Percentiles rank a stretch among this genome's conserved stretches.
Evolutionary conservation across 192 early-diverging fungal species (phyloP).

Genomic region (Coemansia sp.): DNA sequence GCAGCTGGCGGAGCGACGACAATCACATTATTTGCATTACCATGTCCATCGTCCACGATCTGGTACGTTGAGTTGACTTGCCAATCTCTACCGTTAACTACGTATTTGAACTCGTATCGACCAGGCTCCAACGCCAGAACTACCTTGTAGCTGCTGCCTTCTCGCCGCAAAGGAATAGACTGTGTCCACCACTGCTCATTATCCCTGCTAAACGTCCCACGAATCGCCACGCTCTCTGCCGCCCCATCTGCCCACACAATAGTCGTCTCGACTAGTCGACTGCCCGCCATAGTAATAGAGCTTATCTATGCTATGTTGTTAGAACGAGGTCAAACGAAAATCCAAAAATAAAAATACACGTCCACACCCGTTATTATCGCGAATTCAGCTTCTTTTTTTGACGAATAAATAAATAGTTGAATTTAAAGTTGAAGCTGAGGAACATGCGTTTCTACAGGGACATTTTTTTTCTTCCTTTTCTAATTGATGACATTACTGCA

Average conservation of each 20-base stretch:
- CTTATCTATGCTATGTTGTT: neutral
- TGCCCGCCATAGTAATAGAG: neutral
- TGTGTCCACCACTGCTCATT: conserved; percentile 39
- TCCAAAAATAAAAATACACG: neutral
- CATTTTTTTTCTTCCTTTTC: too few relatives aligned
- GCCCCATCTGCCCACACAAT: conserved; percentile 41
- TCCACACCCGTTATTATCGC: neutral
- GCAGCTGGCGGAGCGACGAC: conserved; percentile 12
- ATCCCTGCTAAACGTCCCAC: conserved; percentile 42
- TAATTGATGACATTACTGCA: neutral
- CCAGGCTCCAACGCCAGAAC: conserved; percentile 37
- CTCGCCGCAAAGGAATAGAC: conserved; percentile 30
- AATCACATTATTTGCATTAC: conserved; percentile 49
- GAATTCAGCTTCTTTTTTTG: neutral
- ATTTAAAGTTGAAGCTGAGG: neutral
- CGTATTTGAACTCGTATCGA: conserved; percentile 54
- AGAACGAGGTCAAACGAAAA: neutral
- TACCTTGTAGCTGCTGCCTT: conserved; percentile 14
- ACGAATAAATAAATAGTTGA: neutral
- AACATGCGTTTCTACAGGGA: neutral
- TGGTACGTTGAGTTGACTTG: conserved; percentile 31
- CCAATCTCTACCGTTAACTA: conserved; percentile 47
- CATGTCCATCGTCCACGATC: conserved; percentile 31
- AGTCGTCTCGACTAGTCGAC: conserved; percentile 10
- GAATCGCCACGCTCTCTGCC: conserved; percentile 40